Percentiles rank a stretch among this genome's conserved stretches.
Evolutionary conservation across 2,329 filamentous ascomycete genomes (phyloP).

Genomic region (Monilinia fructigena): DNA sequence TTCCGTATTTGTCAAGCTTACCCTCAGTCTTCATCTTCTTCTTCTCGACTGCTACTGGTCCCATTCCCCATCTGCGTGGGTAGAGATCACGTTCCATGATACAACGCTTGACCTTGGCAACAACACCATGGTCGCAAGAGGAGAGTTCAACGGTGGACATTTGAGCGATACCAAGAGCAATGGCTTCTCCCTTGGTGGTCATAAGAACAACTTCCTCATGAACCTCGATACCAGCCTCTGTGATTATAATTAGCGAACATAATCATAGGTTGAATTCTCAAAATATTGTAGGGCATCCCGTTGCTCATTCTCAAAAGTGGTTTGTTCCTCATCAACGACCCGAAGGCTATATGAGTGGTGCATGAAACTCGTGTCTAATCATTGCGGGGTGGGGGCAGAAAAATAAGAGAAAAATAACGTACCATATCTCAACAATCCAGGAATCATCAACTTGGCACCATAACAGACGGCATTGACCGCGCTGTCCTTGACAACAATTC

Average conservation of each 20-base stretch:
- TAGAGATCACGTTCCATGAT: conserved; percentile 99
- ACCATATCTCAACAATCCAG: conserved; percentile 89
- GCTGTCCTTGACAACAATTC: conserved; percentile 95
- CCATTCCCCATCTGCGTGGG: conserved; percentile 93
- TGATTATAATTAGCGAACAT: conserved; percentile 35
- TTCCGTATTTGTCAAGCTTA: conserved; percentile 97
- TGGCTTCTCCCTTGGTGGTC: conserved; percentile 98
- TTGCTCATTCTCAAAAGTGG: conserved; percentile 22
- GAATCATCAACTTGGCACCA: conserved; percentile 98
- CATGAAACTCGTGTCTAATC: conserved; percentile 95
- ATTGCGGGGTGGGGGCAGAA: conserved; percentile 50
- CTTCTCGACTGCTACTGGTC: conserved; percentile 91
- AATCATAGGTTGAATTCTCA: not conserved
- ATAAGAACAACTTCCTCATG: conserved; percentile 97
- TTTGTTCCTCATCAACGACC: conserved; percentile 82
- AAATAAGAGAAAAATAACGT: conserved; percentile 40
- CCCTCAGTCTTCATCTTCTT: conserved; percentile 99
- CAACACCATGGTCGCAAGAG: conserved; percentile 94
- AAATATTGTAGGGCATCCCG: not conserved
- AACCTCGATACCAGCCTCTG: conserved; percentile 85
- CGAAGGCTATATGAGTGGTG: conserved; percentile 97
- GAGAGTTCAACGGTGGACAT: conserved; percentile 98
- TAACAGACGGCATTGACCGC: conserved; percentile 98
- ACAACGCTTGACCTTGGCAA: conserved; percentile 98
- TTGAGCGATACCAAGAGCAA: conserved; percentile 91